Evolutionary conservation across 805 yeast species (phyloP).

Genomic region (Pichia kluyveri): DNA sequence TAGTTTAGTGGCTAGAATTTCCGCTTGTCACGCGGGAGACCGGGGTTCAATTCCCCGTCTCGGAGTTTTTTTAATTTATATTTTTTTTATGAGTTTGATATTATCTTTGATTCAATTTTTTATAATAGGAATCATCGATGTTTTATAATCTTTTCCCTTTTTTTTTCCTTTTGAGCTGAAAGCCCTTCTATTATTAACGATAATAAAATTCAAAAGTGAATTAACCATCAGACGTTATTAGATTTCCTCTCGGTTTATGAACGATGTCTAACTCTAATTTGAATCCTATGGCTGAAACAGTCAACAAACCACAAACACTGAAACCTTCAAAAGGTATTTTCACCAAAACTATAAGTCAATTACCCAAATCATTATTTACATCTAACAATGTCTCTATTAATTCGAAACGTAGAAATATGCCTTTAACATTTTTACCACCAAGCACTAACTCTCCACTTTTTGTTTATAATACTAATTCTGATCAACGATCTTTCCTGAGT

Average conservation of each 20-base stretch:
- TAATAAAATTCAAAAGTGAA: too few relatives aligned
- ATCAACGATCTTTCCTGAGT: constrained; percentile 28
- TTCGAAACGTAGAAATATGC: constrained; percentile 27
- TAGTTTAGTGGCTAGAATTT: constrained; percentile 34
- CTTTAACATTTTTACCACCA: constrained; percentile 29
- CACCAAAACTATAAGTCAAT: constrained; percentile 3
- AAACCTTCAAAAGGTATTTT: background rate
- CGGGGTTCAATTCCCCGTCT: constrained; percentile 37
- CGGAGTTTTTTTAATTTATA: constrained; percentile 22
- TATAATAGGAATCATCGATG: too few relatives aligned
- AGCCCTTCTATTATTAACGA: too few relatives aligned
- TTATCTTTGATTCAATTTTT: too few relatives aligned
- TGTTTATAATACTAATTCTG: constrained; percentile 24
- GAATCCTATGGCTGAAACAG: too few relatives aligned
- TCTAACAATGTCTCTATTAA: constrained; percentile 18
- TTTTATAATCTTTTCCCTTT: too few relatives aligned
- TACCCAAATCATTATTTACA: constrained; percentile 7
- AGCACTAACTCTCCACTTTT: constrained; percentile 29
- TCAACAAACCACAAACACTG: too few relatives aligned
- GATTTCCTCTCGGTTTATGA: too few relatives aligned
- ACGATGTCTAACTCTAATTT: too few relatives aligned
- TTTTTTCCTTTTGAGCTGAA: too few relatives aligned
- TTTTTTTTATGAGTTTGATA: background rate
- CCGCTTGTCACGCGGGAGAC: constrained; percentile 37
- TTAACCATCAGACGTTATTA: too few relatives aligned